phyloP scores from a whole-genome alignment of 2,329 filamentous ascomycete species.

The Venturia effusa region DNA sequence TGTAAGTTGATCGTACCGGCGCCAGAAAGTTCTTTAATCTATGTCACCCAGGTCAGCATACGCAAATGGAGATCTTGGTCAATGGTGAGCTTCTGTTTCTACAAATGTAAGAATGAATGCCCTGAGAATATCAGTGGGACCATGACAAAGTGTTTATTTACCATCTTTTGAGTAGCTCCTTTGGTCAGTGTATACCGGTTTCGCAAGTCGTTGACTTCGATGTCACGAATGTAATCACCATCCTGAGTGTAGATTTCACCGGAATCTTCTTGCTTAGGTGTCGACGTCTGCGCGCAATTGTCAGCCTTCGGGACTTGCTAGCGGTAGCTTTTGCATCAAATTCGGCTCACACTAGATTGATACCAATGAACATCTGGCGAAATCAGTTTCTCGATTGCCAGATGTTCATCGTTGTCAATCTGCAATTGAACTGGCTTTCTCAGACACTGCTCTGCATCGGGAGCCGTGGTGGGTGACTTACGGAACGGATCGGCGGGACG shows the following conservation, averaged over 20 bases:
- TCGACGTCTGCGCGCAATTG: neutral
- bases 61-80: constrained; percentile 56
- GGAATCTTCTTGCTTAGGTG: neutral
- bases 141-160: constrained; percentile 64
- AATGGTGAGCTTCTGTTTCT: constrained; percentile 35
- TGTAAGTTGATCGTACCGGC: constrained; percentile 81
- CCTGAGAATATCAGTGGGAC: constrained; percentile 51
- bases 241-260: constrained; percentile 89
- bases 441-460: neutral
- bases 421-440: neutral
- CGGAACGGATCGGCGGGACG: constrained; percentile 65
- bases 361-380: neutral
- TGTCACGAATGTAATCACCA: constrained; percentile 96
- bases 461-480: constrained; percentile 36
- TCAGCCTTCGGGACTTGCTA: too few relatives aligned
- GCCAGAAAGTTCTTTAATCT: constrained; percentile 99
- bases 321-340: constrained; percentile 32
- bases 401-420: neutral
- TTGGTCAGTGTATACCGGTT: constrained; percentile 97
- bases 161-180: constrained; percentile 96
- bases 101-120: constrained; percentile 15
- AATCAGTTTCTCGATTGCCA: neutral
- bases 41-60: constrained; percentile 92
- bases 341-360: constrained; percentile 37
- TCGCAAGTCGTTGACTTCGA: constrained; percentile 94